Conservation (phyloP, 2,329 filamentous ascomycete species). For the Aspergillus sp. region DNA sequence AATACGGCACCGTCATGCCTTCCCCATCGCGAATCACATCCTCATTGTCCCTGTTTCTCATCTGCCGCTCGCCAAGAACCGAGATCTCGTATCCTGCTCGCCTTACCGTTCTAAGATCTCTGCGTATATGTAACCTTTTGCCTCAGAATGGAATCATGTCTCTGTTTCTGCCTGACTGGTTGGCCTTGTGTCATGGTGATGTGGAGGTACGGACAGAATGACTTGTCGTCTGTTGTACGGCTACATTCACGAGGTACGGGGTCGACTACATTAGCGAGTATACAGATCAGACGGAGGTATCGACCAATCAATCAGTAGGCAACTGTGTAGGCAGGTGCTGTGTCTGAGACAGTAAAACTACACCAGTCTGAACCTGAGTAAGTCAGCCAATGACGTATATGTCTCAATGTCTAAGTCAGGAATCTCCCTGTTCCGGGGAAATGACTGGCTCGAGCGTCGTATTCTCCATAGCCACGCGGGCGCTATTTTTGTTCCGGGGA, state of each 20-base stretch:
- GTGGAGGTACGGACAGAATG: too few species aligned
- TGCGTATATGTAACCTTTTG: not conserved
- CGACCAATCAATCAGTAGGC: too few species aligned
- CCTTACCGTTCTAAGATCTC: not conserved
- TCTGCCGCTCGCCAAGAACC: not conserved
- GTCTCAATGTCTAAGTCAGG: not conserved
- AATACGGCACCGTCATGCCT: not conserved
- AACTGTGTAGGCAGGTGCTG: too few species aligned
- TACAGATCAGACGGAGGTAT: too few species aligned
- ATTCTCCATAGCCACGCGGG: not conserved
- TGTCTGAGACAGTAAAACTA: too few species aligned
- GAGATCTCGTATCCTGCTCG: not conserved
- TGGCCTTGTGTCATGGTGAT: too few species aligned
- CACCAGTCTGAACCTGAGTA: too few species aligned
- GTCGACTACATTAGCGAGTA: too few species aligned
- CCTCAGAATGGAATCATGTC: not conserved
- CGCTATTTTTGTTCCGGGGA: not conserved
- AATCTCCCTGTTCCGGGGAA: not conserved
- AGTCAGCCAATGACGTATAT: not conserved
- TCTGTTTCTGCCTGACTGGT: not conserved
- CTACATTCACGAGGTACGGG: too few species aligned
- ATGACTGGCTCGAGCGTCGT: not conserved
- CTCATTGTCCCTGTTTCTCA: not conserved
- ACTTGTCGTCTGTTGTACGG: too few species aligned
- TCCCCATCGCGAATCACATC: too few species aligned